Evolutionary conservation across 148 eudicot species (phyloP).

Genomic region (Oxyria digyna): DNA sequence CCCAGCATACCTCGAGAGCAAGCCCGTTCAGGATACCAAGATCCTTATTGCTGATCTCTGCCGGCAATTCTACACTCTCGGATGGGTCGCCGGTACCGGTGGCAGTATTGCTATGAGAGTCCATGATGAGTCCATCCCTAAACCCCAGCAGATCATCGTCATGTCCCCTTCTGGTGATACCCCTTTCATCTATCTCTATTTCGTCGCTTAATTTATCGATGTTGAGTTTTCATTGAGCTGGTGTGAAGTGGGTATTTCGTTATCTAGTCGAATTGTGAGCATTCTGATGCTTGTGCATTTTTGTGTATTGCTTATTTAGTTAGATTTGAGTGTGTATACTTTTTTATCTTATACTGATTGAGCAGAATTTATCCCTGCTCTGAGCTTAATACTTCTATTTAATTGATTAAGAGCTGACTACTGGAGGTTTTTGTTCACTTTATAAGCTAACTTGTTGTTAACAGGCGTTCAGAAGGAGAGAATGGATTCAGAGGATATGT

Average conservation of each 20-base stretch:
- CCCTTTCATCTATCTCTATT: background rate
- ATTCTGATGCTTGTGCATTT: background rate
- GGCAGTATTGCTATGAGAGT: conserved; percentile 94
- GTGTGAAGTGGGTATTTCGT: background rate
- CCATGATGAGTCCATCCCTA: conserved; percentile 72
- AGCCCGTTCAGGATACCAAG: conserved; percentile 52
- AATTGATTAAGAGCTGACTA: background rate
- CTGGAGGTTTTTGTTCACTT: background rate
- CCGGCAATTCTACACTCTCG: conserved; percentile 77
- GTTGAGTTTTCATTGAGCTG: background rate
- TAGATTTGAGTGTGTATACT: background rate
- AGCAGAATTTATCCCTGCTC: too few species aligned
- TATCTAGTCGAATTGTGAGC: background rate
- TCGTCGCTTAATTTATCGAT: background rate
- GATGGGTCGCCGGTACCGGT: conserved; percentile 98
- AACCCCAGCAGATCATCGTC: conserved; percentile 68
- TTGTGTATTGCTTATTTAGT: background rate
- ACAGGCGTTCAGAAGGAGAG: conserved; percentile 97
- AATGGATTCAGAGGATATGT: conserved; percentile 91
- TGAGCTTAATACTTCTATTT: too few species aligned
- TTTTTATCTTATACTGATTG: too few species aligned
- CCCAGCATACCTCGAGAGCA: conserved; percentile 59
- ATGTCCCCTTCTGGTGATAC: conserved; percentile 92
- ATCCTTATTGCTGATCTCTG: conserved; percentile 68
- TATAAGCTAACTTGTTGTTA: background rate